Conservation (phyloP, 164 flowering plant genomes). For the Tinospora cordifolia region DNA sequence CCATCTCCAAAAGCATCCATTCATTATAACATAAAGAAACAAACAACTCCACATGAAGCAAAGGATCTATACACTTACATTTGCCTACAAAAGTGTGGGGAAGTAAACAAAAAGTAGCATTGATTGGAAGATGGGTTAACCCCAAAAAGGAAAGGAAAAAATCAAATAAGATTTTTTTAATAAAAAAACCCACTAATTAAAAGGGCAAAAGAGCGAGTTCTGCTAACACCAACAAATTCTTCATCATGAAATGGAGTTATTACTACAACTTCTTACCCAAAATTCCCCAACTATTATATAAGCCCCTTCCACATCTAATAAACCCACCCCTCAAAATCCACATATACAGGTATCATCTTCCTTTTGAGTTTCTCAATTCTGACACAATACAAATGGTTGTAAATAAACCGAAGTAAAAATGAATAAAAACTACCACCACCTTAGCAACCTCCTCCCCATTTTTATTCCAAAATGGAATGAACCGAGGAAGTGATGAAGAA, state of each 20-base stretch:
- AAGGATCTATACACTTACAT: background rate
- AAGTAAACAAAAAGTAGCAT: background rate
- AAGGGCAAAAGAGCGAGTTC: background rate
- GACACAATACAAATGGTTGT: slow-evolving; percentile 15
- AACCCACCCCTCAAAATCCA: slow-evolving; percentile 2
- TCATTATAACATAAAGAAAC: background rate
- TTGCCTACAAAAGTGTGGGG: background rate
- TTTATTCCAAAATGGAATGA: slow-evolving; percentile 19
- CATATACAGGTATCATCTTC: slow-evolving; percentile 8
- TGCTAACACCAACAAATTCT: slow-evolving; percentile 8
- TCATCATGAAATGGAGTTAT: slow-evolving; percentile 8
- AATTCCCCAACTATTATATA: slow-evolving; percentile 3
- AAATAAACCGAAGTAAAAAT: slow-evolving; percentile 3
- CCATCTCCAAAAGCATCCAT: background rate
- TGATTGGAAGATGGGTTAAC: slow-evolving; percentile 1
- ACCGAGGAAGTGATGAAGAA: background rate
- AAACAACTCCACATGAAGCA: background rate
- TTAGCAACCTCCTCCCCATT: slow-evolving; percentile 20
- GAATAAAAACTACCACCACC: slow-evolving; percentile 4
- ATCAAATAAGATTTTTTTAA: slow-evolving; percentile 6
- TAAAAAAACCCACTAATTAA: background rate
- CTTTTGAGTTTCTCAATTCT: background rate
- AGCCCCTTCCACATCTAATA: background rate
- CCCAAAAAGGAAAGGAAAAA: background rate
- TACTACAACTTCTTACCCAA: background rate